Evolutionary conservation across 2,329 filamentous ascomycete species (phyloP).

Genomic region (Paraconiothyrium sp.): DNA sequence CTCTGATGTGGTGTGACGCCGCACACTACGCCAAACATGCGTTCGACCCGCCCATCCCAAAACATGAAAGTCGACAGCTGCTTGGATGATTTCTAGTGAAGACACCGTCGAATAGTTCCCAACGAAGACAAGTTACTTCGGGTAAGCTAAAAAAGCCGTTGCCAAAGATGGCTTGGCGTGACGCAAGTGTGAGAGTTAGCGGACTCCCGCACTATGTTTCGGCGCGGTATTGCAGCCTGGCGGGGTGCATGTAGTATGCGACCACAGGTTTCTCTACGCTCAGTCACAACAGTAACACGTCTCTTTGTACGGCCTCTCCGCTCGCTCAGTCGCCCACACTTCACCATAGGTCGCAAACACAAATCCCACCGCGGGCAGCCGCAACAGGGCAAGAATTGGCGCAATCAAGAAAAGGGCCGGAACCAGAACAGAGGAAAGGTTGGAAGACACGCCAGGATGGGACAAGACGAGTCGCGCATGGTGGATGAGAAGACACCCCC

Average conservation of each 20-base stretch:
- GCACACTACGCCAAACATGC: too few relatives aligned
- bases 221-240: not conserved
- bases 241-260: not conserved
- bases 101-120: not conserved
- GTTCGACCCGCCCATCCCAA: too few relatives aligned
- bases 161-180: not conserved
- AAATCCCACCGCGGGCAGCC: constrained; percentile 54
- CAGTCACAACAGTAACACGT: not conserved
- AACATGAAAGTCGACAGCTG: too few relatives aligned
- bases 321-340: not conserved
- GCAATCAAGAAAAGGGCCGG: constrained; percentile 38
- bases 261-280: not conserved
- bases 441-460: constrained; percentile 70
- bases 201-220: constrained; percentile 9
- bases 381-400: constrained; percentile 44
- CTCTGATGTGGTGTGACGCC: too few relatives aligned
- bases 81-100: too few relatives aligned
- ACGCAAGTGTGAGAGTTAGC: constrained; percentile 7
- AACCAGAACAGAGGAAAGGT: constrained; percentile 23
- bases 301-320: not conserved
- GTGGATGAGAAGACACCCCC: constrained; percentile 73
- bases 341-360: constrained; percentile 63
- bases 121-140: not conserved
- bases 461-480: constrained; percentile 80
- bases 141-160: too few relatives aligned